Conservation (phyloP, 2,329 filamentous ascomycete species). For the Penicillium sp. region DNA sequence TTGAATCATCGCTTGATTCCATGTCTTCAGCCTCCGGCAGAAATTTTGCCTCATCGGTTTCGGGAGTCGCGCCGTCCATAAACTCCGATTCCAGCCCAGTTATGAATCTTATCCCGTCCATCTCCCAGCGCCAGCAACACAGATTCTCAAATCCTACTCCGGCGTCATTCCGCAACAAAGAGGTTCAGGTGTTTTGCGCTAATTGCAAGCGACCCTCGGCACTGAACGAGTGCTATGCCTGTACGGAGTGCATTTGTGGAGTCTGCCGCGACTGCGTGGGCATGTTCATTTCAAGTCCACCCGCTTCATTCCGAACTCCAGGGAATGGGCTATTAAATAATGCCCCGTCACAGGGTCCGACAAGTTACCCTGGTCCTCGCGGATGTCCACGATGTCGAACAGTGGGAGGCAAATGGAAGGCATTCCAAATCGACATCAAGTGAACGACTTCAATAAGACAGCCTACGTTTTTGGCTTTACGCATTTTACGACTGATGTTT, state of each 20-base stretch:
- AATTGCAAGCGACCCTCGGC: conserved; percentile 75
- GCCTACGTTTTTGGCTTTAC: conserved; percentile 22
- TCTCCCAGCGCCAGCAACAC: conserved; percentile 39
- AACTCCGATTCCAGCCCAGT: conserved; percentile 63
- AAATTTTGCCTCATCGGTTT: conserved; percentile 67
- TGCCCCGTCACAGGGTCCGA: conserved; percentile 27
- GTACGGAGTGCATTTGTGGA: conserved; percentile 93
- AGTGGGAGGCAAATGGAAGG: conserved; percentile 48
- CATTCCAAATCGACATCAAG: conserved; percentile 49
- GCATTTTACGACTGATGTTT: conserved; percentile 33
- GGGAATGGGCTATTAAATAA: conserved; percentile 24
- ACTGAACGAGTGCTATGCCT: conserved; percentile 83
- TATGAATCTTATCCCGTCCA: conserved; percentile 39
- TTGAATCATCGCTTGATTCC: conserved; percentile 71
- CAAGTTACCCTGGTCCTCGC: conserved; percentile 40
- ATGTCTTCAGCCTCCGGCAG: conserved; percentile 54
- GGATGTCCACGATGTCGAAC: conserved; percentile 48
- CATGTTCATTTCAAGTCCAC: conserved; percentile 45
- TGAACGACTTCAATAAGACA: conserved; percentile 23
- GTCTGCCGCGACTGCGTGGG: conserved; percentile 81
- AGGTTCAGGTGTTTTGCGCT: conserved; percentile 87
- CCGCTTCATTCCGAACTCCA: conserved; percentile 38
- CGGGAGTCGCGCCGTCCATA: conserved; percentile 67
- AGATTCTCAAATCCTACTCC: conserved; percentile 55
- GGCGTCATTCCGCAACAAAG: conserved; percentile 42